phyloP scores from a whole-genome alignment of 1,284 basidiomycete species.

The Leccinum huronense region DNA sequence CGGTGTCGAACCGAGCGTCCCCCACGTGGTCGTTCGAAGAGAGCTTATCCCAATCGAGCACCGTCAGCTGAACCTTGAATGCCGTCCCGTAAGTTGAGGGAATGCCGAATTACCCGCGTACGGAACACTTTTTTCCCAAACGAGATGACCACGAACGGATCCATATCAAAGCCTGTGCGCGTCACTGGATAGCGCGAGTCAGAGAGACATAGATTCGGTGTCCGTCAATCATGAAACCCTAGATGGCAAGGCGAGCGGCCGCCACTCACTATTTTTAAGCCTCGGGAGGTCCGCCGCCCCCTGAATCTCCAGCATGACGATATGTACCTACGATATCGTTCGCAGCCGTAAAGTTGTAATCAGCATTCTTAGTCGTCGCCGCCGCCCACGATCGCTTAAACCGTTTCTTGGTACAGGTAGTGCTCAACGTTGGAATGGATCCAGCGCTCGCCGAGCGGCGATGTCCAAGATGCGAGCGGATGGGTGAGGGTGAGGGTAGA shows the following conservation, averaged over 20 bases:
- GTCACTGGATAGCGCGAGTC: constrained; percentile 52
- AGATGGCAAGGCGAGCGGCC: constrained; percentile 1
- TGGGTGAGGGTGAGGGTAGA: constrained; percentile 22
- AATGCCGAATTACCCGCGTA: constrained; percentile 86
- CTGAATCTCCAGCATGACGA: constrained; percentile 81
- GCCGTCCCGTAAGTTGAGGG: constrained; percentile 80
- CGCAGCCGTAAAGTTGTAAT: constrained; percentile 66
- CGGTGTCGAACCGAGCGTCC: constrained; percentile 68
- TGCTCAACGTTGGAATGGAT: constrained; percentile 28
- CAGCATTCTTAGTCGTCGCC: constrained; percentile 35
- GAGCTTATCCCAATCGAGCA: constrained; percentile 95
- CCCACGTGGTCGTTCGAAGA: constrained; percentile 87
- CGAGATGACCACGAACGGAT: constrained; percentile 93
- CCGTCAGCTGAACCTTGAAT: constrained; percentile 75
- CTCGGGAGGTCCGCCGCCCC: constrained; percentile 82
- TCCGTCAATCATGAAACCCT: constrained; percentile 12
- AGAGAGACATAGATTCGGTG: not conserved
- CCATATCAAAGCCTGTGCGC: constrained; percentile 91
- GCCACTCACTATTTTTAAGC: constrained; percentile 77
- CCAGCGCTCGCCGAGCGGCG: constrained; percentile 34
- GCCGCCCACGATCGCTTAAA: constrained; percentile 32
- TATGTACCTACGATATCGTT: constrained; percentile 79
- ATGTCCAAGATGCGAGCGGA: constrained; percentile 24
- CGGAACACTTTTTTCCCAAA: constrained; percentile 98
- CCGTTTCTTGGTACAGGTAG: constrained; percentile 25